Evolutionary conservation across 2,329 filamentous ascomycete species (phyloP).

Genomic region (Colletotrichum viniferum): DNA sequence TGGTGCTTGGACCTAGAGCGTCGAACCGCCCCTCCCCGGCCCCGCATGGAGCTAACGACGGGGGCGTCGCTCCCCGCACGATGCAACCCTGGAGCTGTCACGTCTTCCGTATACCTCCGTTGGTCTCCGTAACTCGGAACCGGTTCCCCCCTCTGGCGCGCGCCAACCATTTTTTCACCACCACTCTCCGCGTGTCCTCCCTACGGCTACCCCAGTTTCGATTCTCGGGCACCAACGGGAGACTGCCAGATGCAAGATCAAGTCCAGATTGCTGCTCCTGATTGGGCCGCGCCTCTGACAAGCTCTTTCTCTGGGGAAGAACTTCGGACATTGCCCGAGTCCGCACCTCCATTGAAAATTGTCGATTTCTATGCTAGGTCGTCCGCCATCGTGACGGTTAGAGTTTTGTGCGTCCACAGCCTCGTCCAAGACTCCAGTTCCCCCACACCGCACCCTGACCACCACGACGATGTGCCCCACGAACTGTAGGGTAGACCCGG

Average conservation of each 20-base stretch:
- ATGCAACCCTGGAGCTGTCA: conserved; percentile 13
- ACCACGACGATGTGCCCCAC: background rate
- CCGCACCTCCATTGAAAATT: background rate
- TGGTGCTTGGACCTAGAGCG: background rate
- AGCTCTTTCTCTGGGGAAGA: background rate
- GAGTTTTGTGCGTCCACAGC: conserved; percentile 9
- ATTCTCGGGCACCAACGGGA: conserved; percentile 17
- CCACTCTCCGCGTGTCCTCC: background rate
- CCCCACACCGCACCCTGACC: background rate
- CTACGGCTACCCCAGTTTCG: background rate
- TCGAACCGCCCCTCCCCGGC: background rate
- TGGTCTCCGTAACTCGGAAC: conserved; percentile 14
- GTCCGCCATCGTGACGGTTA: background rate
- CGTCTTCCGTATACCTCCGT: conserved; percentile 18
- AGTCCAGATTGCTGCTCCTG: background rate
- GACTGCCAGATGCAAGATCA: conserved; percentile 12
- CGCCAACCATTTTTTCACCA: background rate
- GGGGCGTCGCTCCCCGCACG: conserved; percentile 14
- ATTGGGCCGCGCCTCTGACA: background rate
- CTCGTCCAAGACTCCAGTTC: conserved; percentile 9
- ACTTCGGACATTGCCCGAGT: conserved; percentile 17
- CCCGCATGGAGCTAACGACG: conserved; percentile 18
- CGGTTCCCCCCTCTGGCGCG: background rate
- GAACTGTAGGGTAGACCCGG: background rate
- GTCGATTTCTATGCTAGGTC: background rate